Percentiles rank a stretch among this genome's conserved stretches.
Conservation (phyloP, 106 monocot genomes). For the Platanthera zijinensis region DNA sequence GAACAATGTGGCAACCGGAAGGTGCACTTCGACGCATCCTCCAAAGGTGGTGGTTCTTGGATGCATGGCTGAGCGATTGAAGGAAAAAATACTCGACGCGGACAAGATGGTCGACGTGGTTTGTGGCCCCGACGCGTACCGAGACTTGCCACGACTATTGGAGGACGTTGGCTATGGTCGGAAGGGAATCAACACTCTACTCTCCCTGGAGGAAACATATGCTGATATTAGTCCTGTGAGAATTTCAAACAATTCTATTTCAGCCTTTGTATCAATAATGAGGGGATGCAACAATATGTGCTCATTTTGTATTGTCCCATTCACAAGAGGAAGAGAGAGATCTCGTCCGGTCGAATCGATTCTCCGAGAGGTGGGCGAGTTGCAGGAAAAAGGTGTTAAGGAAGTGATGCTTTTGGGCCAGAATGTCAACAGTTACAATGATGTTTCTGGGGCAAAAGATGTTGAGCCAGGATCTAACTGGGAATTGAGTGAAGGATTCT, state of each 20-base stretch:
- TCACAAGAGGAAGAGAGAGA: constrained; percentile 95
- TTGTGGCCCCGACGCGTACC: constrained; percentile 96
- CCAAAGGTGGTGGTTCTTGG: constrained; percentile 93
- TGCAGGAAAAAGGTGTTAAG: constrained; percentile 66
- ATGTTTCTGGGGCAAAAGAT: constrained; percentile 47
- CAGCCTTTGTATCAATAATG: constrained; percentile 96
- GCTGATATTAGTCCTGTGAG: constrained; percentile 98
- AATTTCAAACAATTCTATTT: constrained; percentile 78
- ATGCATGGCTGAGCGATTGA: constrained; percentile 99
- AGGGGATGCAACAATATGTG: constrained; percentile 99
- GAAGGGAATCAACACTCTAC: constrained; percentile 91
- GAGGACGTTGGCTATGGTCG: constrained; percentile 90
- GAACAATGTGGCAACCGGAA: constrained; percentile 64
- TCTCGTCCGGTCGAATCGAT: constrained; percentile 91
- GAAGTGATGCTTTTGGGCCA: constrained; percentile 97
- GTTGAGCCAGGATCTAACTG: constrained; percentile 60
- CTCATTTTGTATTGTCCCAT: constrained; percentile 98
- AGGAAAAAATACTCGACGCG: constrained; percentile 88
- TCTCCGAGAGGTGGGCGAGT: constrained; percentile 78
- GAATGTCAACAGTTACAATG: constrained; percentile 99
- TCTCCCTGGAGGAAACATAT: constrained; percentile 97
- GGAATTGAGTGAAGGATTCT: constrained; percentile 93
- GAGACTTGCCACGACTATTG: constrained; percentile 77
- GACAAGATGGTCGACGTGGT: constrained; percentile 99
- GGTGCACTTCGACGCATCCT: constrained; percentile 77